phyloP scores from a whole-genome alignment of 805 yeast genomes.

The Isabelozyma heimii region DNA sequence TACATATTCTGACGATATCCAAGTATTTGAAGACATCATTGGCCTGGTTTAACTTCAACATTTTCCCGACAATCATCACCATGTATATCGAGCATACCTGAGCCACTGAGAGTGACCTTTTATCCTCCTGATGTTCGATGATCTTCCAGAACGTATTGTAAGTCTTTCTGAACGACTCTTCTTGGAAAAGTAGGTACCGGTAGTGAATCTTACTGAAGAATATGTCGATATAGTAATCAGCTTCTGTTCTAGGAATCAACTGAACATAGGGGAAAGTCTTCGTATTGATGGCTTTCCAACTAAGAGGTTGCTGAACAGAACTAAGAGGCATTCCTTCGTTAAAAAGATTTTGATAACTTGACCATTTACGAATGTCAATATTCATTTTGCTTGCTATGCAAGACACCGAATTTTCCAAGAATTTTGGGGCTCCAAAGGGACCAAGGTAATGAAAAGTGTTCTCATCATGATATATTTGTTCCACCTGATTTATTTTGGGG shows the following conservation, averaged over 20 bases:
- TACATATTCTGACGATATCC: conserved; percentile 36
- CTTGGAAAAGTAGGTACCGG: conserved; percentile 36
- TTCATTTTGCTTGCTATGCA: neutral
- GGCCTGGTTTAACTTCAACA: conserved; percentile 16
- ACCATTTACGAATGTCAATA: neutral
- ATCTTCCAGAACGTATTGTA: neutral
- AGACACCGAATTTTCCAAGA: conserved; percentile 5
- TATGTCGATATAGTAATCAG: conserved; percentile 31
- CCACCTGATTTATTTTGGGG: conserved; percentile 1
- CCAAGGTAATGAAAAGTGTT: conserved; percentile 12
- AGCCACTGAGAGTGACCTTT: conserved; percentile 1
- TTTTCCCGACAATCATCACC: conserved; percentile 42
- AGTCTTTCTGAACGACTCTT: conserved; percentile 1
- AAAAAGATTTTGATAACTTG: neutral
- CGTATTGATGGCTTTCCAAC: neutral
- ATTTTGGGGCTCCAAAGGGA: conserved; percentile 12
- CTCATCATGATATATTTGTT: conserved; percentile 9
- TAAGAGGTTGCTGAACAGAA: neutral
- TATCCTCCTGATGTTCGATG: neutral
- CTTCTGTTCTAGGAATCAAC: conserved; percentile 28
- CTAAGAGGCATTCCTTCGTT: neutral
- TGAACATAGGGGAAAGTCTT: conserved; percentile 38
- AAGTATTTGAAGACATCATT: conserved; percentile 3
- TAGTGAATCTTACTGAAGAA: conserved; percentile 46
- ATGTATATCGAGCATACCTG: conserved; percentile 44